These are phyloP conservation scores for Anthoceros angustus DNA, from an alignment of 225 moss, liverwort and hornwort genomes.

Conservation along the genomic window DNA sequence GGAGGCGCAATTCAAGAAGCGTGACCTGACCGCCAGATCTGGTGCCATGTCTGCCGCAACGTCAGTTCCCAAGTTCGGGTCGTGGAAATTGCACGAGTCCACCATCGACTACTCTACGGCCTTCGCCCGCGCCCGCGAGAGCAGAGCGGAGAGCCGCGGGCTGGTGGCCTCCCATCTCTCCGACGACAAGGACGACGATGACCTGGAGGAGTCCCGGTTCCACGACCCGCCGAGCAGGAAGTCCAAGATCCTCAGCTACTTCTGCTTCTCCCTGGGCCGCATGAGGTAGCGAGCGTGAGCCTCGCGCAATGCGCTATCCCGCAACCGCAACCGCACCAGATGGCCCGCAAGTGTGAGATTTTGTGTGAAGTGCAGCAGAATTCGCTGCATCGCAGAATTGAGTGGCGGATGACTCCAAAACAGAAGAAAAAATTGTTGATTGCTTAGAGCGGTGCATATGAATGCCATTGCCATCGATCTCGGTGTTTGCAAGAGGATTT, in stretches of 20 bases:
- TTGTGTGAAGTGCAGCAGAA: too few relatives aligned
- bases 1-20: neutral
- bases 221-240: constrained; percentile 3
- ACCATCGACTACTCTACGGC: constrained; percentile 3
- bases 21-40: neutral
- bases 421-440: too few relatives aligned
- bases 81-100: constrained; percentile 4
- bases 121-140: neutral
- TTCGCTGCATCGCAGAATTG: too few relatives aligned
- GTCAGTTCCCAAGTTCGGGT: constrained; percentile 1
- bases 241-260: constrained; percentile 3
- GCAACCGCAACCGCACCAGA: neutral
- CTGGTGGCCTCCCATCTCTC: neutral
- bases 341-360: neutral
- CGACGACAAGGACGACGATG: neutral
- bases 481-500: too few relatives aligned
- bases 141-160: neutral
- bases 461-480: too few relatives aligned
- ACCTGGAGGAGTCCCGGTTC: neutral
- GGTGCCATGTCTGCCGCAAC: constrained; percentile 3
- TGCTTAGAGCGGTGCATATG: too few relatives aligned
- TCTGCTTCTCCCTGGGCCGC: constrained; percentile 4
- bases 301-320: neutral
- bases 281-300: neutral
- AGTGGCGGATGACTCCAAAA: too few relatives aligned